Conservation (phyloP, 1,284 basidiomycete species). For the Pyrrhoderma lamaoense region DNA sequence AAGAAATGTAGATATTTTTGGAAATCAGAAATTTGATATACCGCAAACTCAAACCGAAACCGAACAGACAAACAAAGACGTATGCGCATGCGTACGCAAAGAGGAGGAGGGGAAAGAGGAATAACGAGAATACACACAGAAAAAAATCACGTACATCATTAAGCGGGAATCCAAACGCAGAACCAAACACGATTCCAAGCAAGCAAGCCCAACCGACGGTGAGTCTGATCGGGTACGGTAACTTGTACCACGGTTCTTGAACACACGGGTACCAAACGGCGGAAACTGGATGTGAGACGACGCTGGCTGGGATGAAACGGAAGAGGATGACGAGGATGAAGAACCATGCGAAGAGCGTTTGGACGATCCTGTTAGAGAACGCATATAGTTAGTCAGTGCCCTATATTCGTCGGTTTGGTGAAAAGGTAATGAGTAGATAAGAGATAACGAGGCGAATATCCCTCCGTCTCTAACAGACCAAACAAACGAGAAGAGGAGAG, state of each 20-base stretch:
- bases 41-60: too few relatives aligned
- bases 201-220: slow-evolving; percentile 67
- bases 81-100: too few relatives aligned
- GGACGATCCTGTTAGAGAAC: slow-evolving; percentile 51
- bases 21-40: too few relatives aligned
- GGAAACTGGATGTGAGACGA: slow-evolving; percentile 57
- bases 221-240: slow-evolving; percentile 53
- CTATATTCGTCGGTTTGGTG: too few relatives aligned
- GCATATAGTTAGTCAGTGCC: background rate
- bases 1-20: too few relatives aligned
- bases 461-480: too few relatives aligned
- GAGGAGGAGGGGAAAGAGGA: background rate
- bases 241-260: slow-evolving; percentile 58
- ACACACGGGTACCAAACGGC: slow-evolving; percentile 60
- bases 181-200: slow-evolving; percentile 69
- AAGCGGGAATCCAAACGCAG: slow-evolving; percentile 72
- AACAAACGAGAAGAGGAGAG: too few relatives aligned
- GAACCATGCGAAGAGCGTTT: slow-evolving; percentile 74
- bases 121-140: background rate
- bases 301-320: slow-evolving; percentile 66
- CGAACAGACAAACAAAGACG: background rate
- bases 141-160: slow-evolving; percentile 37
- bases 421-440: too few relatives aligned
- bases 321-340: slow-evolving; percentile 72
- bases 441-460: too few relatives aligned